These are phyloP conservation scores for Solanum tarapatanum DNA, from an alignment of 257 asterid species.

Conservation along the genomic window DNA sequence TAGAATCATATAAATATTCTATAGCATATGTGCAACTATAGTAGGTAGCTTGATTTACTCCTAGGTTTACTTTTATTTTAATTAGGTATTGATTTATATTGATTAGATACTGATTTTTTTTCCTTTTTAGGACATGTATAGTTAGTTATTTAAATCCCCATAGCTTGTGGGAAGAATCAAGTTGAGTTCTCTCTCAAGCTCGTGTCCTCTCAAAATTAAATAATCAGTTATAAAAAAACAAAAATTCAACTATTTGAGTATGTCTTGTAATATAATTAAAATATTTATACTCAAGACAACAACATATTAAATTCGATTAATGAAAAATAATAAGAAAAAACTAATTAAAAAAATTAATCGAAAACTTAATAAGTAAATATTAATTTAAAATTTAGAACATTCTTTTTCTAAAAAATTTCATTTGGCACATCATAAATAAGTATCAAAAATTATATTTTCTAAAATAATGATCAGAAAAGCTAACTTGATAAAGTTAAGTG, in stretches of 20 bases:
- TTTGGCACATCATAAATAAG: background rate
- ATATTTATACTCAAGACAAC: background rate
- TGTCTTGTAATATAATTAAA: background rate
- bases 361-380: background rate
- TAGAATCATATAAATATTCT: too few relatives aligned
- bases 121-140: background rate
- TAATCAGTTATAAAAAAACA: background rate
- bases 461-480: background rate
- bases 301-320: too few relatives aligned
- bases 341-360: too few relatives aligned
- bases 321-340: background rate
- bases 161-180: too few relatives aligned
- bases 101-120: background rate
- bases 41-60: background rate
- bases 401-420: background rate
- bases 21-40: background rate
- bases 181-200: background rate
- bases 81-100: background rate
- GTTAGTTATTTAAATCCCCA: too few relatives aligned
- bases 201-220: background rate
- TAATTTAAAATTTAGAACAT: too few relatives aligned
- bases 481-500: background rate
- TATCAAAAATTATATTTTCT: too few relatives aligned
- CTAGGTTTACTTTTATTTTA: background rate
- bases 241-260: background rate